Evolutionary conservation across 2,329 filamentous ascomycete genomes (phyloP).

Genomic region (Diaporthe batatas): DNA sequence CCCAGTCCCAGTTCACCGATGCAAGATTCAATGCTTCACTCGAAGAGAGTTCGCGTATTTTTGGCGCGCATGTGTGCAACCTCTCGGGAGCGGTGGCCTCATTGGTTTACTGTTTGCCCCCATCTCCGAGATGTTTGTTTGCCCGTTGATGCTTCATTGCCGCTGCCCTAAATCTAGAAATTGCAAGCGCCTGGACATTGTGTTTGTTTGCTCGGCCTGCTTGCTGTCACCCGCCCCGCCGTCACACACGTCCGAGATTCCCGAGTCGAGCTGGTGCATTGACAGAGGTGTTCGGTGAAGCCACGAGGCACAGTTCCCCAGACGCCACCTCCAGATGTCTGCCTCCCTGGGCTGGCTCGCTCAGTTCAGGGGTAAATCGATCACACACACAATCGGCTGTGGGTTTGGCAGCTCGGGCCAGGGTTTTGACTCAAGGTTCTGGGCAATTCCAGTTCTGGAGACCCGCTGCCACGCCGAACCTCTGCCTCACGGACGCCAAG

Average conservation of each 20-base stretch:
- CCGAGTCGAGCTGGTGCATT: not conserved
- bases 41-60: constrained; percentile 20
- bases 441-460: constrained; percentile 16
- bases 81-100: not conserved
- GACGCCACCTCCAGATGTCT: constrained; percentile 26
- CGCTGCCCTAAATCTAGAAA: not conserved
- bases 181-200: not conserved
- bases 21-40: constrained; percentile 20
- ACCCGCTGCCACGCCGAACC: constrained; percentile 18
- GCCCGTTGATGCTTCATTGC: not conserved
- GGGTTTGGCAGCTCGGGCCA: constrained; percentile 8
- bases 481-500: constrained; percentile 20
- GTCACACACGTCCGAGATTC: not conserved
- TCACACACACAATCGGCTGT: constrained; percentile 18
- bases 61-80: constrained; percentile 16
- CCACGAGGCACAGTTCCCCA: not conserved
- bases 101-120: constrained; percentile 16
- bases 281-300: not conserved
- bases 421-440: constrained; percentile 31
- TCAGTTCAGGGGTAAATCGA: constrained; percentile 20
- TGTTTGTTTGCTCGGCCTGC: not conserved
- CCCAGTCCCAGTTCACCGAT: constrained; percentile 3
- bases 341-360: not conserved
- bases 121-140: constrained; percentile 20
- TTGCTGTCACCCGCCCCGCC: not conserved